Evolutionary conservation across 495 filamentous ascomycete species (phyloP), one percentile per base, ranked within the genome.

Genomic region (Massariosphaeria phaeospora): DNA sequence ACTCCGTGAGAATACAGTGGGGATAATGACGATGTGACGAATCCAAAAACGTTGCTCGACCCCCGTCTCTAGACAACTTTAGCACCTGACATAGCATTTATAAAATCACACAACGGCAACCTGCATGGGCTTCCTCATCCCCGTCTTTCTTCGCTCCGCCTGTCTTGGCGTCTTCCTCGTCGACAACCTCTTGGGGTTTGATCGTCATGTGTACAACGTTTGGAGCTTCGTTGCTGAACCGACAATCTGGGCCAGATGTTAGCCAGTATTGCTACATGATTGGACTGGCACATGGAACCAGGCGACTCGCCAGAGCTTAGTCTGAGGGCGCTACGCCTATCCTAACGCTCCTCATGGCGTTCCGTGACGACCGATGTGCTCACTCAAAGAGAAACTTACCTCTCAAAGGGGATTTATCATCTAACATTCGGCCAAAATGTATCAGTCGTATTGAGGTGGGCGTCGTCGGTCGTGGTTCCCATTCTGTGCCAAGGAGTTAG

Each of bases 151-250:
- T 73, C 25, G 68, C 69, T 34, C 76, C 76, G 34, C 77, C 71
- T 21, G 78, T 83, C 67, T 90, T 90, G 30, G 80, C 81, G 55
- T 95, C 90, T 67, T 91, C 89, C 65, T 96, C 90, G 55, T 96
- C 89, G 51, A 91, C 78, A 53, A 93, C 75, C 57, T 96, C 90
- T 69, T 89, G 84, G 1, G 90, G 90, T 62, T 86, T 85, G 49
- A 96, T 79, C 18, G 88, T 93, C 90, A 96, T 95, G 72, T 96
- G 90, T 12, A 96, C 82, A 45, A 95, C 88, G 62, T 94, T 94
- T 21, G 85, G 74, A 42, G 72, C 62, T 25, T 84, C 85, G 23
- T 75, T 69, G 54, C 76, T 84, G 64, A 96, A 91, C 41, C 80
- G 82, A 62, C 86, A 91, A 44, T 94, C 90, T 95, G 62, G 15